Percentiles rank a stretch among this genome's conserved stretches.
These are phyloP conservation scores for Saprolegnia diclina DNA, from an alignment of 352 stramenopile species.

Conservation along the genomic window DNA sequence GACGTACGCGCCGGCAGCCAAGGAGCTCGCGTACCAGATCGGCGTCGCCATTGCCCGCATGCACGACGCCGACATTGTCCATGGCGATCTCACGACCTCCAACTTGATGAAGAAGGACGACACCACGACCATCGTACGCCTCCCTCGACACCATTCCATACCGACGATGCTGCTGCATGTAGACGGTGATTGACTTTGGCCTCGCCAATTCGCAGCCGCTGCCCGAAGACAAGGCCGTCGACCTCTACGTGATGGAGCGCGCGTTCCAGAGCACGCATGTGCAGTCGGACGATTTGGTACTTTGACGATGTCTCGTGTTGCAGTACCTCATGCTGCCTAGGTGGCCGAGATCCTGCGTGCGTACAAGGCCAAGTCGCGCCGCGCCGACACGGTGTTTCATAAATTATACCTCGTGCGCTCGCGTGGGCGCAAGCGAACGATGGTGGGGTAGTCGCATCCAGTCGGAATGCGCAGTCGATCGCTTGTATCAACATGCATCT, in stretches of 20 bases:
- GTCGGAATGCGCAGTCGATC: no score
- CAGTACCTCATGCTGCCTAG: conserved; percentile 29
- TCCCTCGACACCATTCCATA: no score
- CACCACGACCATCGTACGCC: conserved; percentile 18
- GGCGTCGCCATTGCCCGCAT: conserved; percentile 87
- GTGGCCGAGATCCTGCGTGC: conserved; percentile 77
- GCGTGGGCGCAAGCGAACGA: conserved; percentile 85
- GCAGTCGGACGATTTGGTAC: conserved; percentile 71
- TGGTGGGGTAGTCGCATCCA: conserved; percentile 65
- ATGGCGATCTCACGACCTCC: conserved; percentile 92
- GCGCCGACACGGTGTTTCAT: conserved; percentile 72
- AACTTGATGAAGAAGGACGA: conserved; percentile 76
- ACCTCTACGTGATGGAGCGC: conserved; percentile 91
- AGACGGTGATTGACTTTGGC: conserved; percentile 84
- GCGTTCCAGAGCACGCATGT: conserved; percentile 88
- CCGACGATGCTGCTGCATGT: conserved; percentile 11
- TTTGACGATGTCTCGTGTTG: conserved; percentile 6
- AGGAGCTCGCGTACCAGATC: conserved; percentile 75
- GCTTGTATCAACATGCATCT: no score
- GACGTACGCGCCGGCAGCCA: conserved; percentile 42
- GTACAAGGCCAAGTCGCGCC: conserved; percentile 78
- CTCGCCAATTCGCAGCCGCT: conserved; percentile 77
- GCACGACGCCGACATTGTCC: conserved; percentile 89
- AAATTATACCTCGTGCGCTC: conserved; percentile 84
- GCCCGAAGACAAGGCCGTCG: conserved; percentile 88